phyloP scores from a whole-genome alignment of 2,329 filamentous ascomycete species.

The Botrytis galanthina region DNA sequence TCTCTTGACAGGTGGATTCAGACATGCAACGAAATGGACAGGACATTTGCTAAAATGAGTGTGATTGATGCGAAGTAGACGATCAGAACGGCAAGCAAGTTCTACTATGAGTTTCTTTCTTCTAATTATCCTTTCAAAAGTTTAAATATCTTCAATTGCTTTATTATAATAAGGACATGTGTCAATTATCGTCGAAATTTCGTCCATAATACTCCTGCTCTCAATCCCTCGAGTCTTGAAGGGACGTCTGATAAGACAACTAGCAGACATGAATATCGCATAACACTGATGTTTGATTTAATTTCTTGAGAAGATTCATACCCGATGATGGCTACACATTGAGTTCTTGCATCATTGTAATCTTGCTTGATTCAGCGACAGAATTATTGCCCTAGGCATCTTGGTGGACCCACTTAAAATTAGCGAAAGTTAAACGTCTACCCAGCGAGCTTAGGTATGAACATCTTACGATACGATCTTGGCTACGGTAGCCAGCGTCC shows the following conservation, averaged over 20 bases:
- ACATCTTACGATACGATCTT: background rate
- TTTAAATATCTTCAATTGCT: background rate
- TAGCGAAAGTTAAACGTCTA: background rate
- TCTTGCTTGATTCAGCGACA: background rate
- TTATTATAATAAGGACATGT: background rate
- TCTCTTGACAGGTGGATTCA: background rate
- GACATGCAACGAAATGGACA: background rate
- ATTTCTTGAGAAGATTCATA: background rate
- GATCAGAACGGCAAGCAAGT: background rate
- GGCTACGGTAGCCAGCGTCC: background rate
- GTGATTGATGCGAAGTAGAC: background rate
- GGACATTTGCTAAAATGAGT: background rate
- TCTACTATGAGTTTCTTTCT: background rate
- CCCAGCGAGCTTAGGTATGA: background rate
- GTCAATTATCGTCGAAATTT: background rate
- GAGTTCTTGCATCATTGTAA: background rate
- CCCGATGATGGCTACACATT: background rate
- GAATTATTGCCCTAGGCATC: background rate
- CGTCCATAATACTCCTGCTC: background rate
- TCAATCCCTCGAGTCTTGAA: background rate
- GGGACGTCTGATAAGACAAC: background rate
- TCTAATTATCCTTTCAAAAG: background rate
- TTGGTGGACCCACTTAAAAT: background rate
- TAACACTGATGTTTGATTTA: background rate
- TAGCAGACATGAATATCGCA: background rate